Conservation (phyloP, 202 grass and related monocot genomes). For the Brachypodium distachyon region DNA sequence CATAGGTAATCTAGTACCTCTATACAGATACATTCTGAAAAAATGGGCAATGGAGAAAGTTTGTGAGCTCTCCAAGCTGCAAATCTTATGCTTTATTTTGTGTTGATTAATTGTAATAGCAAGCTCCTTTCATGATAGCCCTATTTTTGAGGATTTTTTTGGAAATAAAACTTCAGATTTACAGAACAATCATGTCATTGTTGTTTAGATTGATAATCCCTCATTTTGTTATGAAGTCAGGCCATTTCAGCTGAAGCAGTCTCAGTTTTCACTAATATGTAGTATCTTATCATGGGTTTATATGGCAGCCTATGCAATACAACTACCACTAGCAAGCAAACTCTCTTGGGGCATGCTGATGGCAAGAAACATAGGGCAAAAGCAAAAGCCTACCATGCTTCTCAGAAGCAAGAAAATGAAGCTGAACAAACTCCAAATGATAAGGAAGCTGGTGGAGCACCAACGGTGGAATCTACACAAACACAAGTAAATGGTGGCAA, state of each 20-base stretch:
- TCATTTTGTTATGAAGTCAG: not conserved
- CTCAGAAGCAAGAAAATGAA: constrained; percentile 47
- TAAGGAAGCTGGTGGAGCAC: constrained; percentile 23
- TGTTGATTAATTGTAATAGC: not conserved
- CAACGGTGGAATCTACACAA: constrained; percentile 9
- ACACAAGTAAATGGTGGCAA: constrained; percentile 19
- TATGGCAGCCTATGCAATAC: constrained; percentile 80
- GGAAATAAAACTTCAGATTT: not conserved
- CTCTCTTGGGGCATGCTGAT: constrained; percentile 73
- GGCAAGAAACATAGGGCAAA: constrained; percentile 97
- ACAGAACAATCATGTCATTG: not conserved
- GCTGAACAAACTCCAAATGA: constrained; percentile 30
- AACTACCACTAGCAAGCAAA: constrained; percentile 82
- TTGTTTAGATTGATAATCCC: not conserved
- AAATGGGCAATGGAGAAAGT: not conserved
- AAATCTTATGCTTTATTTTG: not conserved
- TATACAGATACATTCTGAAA: not conserved
- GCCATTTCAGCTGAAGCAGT: not conserved
- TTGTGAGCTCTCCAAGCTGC: not conserved
- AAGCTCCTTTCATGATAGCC: not conserved
- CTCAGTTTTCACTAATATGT: not conserved
- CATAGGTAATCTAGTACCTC: not conserved
- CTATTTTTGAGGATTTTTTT: not conserved
- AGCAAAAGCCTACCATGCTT: constrained; percentile 78
- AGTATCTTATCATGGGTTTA: constrained; percentile 16